Percentiles rank a stretch among this genome's conserved stretches.
Evolutionary conservation across 2,329 filamentous ascomycete genomes (phyloP).

Genomic region (Phialophora verrucosa): DNA sequence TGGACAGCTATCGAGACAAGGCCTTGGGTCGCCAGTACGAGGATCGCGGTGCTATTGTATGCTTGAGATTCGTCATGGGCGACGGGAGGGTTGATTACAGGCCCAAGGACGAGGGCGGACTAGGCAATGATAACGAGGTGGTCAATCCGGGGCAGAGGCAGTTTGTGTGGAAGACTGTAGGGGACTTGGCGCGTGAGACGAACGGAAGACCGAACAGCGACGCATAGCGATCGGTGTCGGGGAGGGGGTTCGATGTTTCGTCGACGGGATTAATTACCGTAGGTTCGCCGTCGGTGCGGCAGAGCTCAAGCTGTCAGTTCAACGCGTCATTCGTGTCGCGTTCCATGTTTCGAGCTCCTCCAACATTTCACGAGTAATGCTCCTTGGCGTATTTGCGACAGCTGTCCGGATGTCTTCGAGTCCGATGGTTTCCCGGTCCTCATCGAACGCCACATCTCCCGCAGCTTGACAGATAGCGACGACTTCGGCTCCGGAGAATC

Average conservation of each 20-base stretch:
- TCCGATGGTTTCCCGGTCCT: conserved; percentile 49
- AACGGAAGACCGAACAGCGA: conserved; percentile 38
- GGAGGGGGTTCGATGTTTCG: background rate
- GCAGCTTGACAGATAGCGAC: conserved; percentile 63
- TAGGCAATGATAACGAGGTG: conserved; percentile 43
- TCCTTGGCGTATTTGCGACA: conserved; percentile 44
- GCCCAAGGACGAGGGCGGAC: conserved; percentile 28
- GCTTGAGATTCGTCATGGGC: conserved; percentile 46
- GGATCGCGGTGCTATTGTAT: conserved; percentile 39
- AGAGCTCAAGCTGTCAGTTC: background rate
- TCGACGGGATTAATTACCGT: background rate
- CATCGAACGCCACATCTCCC: conserved; percentile 57
- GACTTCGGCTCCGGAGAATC: conserved; percentile 86
- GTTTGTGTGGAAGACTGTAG: conserved; percentile 45
- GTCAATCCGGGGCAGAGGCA: conserved; percentile 42
- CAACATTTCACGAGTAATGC: conserved; percentile 37
- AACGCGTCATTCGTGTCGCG: conserved; percentile 26
- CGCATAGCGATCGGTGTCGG: background rate
- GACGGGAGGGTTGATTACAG: conserved; percentile 42
- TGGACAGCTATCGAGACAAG: conserved; percentile 41
- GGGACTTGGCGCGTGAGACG: conserved; percentile 40
- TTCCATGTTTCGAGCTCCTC: conserved; percentile 38
- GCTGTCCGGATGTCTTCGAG: conserved; percentile 55
- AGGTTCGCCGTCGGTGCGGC: background rate
- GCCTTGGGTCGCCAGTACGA: conserved; percentile 32